phyloP scores from a whole-genome alignment of 2,329 filamentous ascomycete species.

The Aspergillus melleus region DNA sequence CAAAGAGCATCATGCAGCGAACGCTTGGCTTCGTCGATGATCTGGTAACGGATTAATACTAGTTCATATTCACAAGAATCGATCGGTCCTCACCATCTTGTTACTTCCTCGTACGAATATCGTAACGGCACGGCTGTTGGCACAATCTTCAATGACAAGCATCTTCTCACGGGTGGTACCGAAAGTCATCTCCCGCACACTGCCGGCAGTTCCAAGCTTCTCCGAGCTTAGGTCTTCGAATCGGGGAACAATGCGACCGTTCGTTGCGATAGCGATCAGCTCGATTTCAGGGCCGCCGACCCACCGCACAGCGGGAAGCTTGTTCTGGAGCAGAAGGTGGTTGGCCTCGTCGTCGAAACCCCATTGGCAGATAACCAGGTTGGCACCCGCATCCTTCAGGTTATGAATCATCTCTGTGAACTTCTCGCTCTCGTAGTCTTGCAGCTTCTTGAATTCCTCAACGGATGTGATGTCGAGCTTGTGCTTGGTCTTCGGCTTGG shows the following conservation, averaged over 20 bases:
- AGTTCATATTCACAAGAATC: neutral
- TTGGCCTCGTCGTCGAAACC: constrained; percentile 99
- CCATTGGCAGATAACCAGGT: constrained; percentile 98
- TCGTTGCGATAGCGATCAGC: constrained; percentile 96
- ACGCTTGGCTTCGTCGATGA: constrained; percentile 98
- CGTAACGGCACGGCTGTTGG: constrained; percentile 94
- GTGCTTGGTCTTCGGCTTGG: constrained; percentile 99
- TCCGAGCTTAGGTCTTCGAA: constrained; percentile 91
- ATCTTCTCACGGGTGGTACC: constrained; percentile 99
- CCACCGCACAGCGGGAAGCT: constrained; percentile 94
- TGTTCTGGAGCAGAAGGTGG: constrained; percentile 92
- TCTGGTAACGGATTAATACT: constrained; percentile 53
- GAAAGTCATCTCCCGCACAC: constrained; percentile 93
- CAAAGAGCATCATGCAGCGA: constrained; percentile 97
- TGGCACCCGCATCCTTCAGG: constrained; percentile 96
- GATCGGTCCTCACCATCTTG: constrained; percentile 78
- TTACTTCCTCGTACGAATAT: constrained; percentile 96
- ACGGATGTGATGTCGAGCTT: constrained; percentile 96
- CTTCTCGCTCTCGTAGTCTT: constrained; percentile 93
- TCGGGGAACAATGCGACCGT: constrained; percentile 93
- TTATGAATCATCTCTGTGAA: constrained; percentile 98
- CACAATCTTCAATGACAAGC: constrained; percentile 98
- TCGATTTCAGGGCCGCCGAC: constrained; percentile 98
- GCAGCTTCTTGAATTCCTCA: constrained; percentile 97
- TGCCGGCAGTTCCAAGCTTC: constrained; percentile 86